These are phyloP conservation scores for Neurospora tetraspora DNA, from an alignment of 495 filamentous ascomycete genomes.

Conservation along the genomic window DNA sequence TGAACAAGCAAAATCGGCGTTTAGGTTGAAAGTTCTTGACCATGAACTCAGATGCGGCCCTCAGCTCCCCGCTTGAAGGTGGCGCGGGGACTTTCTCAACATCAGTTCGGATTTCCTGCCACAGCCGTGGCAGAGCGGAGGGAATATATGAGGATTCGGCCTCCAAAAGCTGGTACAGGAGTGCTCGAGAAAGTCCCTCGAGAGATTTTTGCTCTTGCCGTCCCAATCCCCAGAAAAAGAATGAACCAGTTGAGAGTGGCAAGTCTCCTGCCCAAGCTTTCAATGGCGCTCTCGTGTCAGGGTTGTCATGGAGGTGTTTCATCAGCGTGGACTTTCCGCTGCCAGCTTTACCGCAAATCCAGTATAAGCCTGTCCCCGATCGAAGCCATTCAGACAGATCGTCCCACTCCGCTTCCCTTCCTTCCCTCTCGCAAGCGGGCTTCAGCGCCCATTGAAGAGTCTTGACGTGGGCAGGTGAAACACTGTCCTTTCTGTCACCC, in stretches of 20 bases:
- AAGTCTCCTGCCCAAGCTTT: constrained; percentile 8
- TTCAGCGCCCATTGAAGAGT: neutral
- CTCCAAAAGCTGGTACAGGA: neutral
- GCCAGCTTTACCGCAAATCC: neutral
- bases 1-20: constrained; percentile 11
- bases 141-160: neutral
- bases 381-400: neutral
- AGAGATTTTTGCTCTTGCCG: neutral
- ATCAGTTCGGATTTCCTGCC: neutral
- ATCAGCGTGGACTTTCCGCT: constrained; percentile 2
- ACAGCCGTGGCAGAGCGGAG: neutral
- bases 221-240: neutral
- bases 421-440: neutral
- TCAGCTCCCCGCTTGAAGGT: neutral
- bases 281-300: neutral
- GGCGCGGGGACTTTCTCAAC: neutral
- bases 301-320: neutral
- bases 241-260: neutral
- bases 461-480: neutral
- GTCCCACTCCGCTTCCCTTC: neutral
- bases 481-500: neutral
- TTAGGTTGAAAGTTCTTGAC: neutral
- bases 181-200: neutral
- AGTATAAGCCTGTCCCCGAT: neutral
- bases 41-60: neutral